A percentile compares a stretch with the other conserved stretches of the same genome.
phyloP scores from a whole-genome alignment of 805 yeast species.

The Teunomyces barrocoloradensis region DNA sequence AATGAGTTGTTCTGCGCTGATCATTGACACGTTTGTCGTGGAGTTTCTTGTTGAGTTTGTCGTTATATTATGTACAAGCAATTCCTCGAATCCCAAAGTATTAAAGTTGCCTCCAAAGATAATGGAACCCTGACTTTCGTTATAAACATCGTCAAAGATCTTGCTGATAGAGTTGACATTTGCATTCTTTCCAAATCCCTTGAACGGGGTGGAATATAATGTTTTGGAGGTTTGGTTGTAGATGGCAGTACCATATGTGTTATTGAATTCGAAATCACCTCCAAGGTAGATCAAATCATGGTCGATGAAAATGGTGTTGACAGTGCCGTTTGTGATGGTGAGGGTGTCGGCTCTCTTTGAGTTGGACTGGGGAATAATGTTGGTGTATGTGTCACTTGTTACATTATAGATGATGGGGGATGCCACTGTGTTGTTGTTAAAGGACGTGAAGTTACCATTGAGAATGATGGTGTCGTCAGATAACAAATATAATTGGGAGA shows the following conservation, averaged over 20 bases:
- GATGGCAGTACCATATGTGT: conserved; percentile 57
- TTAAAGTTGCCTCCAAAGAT: conserved; percentile 79
- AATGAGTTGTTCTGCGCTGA: conserved; percentile 60
- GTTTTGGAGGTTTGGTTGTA: conserved; percentile 50
- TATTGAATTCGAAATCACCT: conserved; percentile 62
- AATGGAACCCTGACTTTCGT: conserved; percentile 41
- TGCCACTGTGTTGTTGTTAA: conserved; percentile 23
- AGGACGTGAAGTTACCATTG: conserved; percentile 35
- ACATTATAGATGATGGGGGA: conserved; percentile 38
- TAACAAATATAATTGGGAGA: conserved; percentile 25
- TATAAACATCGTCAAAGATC: conserved; percentile 33
- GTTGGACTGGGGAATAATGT: conserved; percentile 17
- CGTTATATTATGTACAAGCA: conserved; percentile 38
- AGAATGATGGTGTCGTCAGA: conserved; percentile 28
- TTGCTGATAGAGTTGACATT: conserved; percentile 60
- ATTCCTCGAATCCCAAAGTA: conserved; percentile 53
- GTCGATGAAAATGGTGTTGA: conserved; percentile 38
- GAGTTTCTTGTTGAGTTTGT: conserved; percentile 25
- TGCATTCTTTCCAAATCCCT: conserved; percentile 68
- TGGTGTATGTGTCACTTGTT: conserved; percentile 21
- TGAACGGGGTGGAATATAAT: conserved; percentile 58
- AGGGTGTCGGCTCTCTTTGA: conserved; percentile 16
- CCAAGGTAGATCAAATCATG: conserved; percentile 66
- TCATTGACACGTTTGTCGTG: conserved; percentile 31
- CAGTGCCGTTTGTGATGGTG: conserved; percentile 24